Conservation (phyloP, 352 stramenopile species). For the Phytophthora rubi region DNA sequence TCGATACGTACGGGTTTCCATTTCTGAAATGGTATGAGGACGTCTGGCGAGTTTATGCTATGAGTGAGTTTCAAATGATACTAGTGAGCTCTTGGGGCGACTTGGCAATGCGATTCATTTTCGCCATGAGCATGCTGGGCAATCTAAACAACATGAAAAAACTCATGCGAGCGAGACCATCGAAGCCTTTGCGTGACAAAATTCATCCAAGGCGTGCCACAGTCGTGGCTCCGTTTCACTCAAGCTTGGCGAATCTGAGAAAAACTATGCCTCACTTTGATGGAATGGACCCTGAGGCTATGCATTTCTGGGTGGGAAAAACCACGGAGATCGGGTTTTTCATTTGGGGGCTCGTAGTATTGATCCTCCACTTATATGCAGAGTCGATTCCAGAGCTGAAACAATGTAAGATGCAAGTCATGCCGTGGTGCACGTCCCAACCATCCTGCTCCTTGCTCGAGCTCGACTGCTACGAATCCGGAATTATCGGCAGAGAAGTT, state of each 20-base stretch:
- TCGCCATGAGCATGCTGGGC: conserved; percentile 19
- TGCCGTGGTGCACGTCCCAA: conserved; percentile 41
- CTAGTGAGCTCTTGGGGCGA: conserved; percentile 27
- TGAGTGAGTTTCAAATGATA: conserved; percentile 41
- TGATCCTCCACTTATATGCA: conserved; percentile 37
- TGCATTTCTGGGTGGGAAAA: conserved; percentile 27
- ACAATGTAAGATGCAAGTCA: conserved; percentile 43
- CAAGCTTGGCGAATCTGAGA: conserved; percentile 14
- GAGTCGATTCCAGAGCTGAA: conserved; percentile 4
- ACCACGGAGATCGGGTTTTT: conserved; percentile 31
- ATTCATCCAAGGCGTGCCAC: conserved; percentile 7
- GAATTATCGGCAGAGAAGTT: neutral
- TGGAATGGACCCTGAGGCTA: neutral
- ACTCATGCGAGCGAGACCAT: conserved; percentile 15
- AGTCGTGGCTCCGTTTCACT: conserved; percentile 28
- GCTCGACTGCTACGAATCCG: neutral
- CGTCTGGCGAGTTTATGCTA: conserved; percentile 32
- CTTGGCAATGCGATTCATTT: conserved; percentile 12
- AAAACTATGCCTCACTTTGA: conserved; percentile 6
- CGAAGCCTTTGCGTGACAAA: neutral
- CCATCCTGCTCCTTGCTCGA: conserved; percentile 47
- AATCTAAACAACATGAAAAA: conserved; percentile 30
- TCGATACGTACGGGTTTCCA: conserved; percentile 3
- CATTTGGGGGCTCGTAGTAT: conserved; percentile 35
- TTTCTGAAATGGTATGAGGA: conserved; percentile 39